These are phyloP conservation scores for Barbarea vulgaris DNA, from an alignment of 345 rosid species.

Conservation along the genomic window DNA sequence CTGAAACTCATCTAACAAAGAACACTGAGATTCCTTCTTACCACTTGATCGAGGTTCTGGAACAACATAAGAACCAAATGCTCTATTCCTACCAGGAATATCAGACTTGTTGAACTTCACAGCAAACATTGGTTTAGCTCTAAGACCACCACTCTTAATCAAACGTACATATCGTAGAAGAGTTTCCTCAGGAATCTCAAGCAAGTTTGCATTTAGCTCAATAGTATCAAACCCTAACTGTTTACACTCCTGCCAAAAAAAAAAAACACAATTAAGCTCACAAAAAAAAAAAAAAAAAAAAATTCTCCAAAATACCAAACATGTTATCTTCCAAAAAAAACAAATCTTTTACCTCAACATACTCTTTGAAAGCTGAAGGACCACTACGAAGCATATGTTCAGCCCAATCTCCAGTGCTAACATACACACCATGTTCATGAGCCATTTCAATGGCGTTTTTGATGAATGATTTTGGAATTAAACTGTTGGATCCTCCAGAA, in stretches of 20 bases:
- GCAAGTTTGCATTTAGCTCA: constrained; percentile 78
- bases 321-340: not conserved
- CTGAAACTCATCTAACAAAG: not conserved
- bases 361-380: constrained; percentile 76
- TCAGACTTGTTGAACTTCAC: constrained; percentile 77
- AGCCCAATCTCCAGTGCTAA: constrained; percentile 92
- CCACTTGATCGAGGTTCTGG: constrained; percentile 75
- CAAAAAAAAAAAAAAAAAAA: not conserved
- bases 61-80: constrained; percentile 77
- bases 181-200: constrained; percentile 81
- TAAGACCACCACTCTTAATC: constrained; percentile 79
- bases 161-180: constrained; percentile 81
- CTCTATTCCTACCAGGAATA: constrained; percentile 64
- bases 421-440: constrained; percentile 80
- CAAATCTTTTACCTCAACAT: constrained; percentile 59
- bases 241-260: constrained; percentile 68
- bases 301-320: not conserved
- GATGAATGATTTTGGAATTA: constrained; percentile 72
- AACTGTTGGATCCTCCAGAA: constrained; percentile 81
- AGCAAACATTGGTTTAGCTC: constrained; percentile 80
- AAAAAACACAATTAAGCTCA: not conserved
- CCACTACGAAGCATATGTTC: constrained; percentile 73
- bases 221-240: constrained; percentile 82
- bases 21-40: constrained; percentile 39
- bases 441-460: constrained; percentile 70